A percentile compares a stretch with the other conserved stretches of the same genome.
phyloP scores from a whole-genome alignment of 495 filamentous ascomycete species.

The Beverwykella pulmonaria region DNA sequence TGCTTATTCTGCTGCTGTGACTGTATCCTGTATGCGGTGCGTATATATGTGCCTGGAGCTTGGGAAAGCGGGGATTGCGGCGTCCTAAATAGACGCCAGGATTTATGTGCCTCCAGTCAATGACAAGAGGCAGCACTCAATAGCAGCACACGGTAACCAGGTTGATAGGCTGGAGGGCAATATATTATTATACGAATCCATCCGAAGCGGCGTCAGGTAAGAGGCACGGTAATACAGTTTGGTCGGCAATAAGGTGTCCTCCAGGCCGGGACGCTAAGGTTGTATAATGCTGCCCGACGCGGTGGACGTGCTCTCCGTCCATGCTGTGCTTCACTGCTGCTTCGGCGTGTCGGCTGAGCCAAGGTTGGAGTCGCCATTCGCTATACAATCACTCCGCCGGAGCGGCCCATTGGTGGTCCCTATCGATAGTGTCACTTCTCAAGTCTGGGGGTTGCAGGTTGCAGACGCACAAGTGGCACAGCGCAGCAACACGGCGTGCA shows the following conservation, averaged over 20 bases:
- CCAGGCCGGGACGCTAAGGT: not conserved
- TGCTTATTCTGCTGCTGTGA: not conserved
- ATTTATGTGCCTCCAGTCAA: not conserved
- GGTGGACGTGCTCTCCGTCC: not conserved
- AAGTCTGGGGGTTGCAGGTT: slow-evolving; percentile 1
- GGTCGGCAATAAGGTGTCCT: not conserved
- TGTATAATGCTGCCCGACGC: slow-evolving; percentile 13
- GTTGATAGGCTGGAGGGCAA: not conserved
- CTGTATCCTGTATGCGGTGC: not conserved
- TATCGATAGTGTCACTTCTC: slow-evolving; percentile 8
- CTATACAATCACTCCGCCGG: not conserved
- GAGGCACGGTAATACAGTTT: not conserved
- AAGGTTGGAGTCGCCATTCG: not conserved
- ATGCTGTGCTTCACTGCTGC: not conserved
- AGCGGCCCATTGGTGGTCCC: not conserved
- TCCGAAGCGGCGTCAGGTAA: not conserved
- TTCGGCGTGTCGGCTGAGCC: not conserved
- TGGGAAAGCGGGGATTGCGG: not conserved
- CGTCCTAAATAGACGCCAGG: not conserved
- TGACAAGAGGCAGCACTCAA: not conserved
- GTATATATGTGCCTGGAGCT: not conserved
- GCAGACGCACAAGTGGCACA: slow-evolving; percentile 9
- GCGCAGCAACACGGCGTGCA: slow-evolving; percentile 3
- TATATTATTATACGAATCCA: not conserved
- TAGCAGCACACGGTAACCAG: not conserved